A percentile compares a stretch with the other conserved stretches of the same genome.
Evolutionary conservation across 176 grass and related monocot genomes (phyloP).

Genomic region (Leersia perrieri): DNA sequence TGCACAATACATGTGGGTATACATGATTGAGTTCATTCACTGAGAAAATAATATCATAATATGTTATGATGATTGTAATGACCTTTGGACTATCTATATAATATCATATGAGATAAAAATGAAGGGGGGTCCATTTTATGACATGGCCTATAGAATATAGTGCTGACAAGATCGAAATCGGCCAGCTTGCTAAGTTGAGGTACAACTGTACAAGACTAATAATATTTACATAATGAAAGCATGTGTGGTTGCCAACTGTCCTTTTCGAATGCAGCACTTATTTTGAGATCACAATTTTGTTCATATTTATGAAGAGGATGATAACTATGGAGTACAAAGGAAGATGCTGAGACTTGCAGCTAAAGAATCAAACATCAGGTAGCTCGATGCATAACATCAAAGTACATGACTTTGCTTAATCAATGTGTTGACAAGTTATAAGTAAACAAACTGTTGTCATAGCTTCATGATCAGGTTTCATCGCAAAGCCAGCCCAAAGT

Average conservation of each 20-base stretch:
- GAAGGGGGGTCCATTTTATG: neutral
- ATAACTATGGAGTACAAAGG: neutral
- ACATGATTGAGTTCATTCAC: conserved; percentile 18
- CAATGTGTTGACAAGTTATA: conserved; percentile 31
- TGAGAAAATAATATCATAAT: neutral
- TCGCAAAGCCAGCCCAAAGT: conserved; percentile 94
- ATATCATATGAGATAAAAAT: neutral
- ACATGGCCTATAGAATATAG: neutral
- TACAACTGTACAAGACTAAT: neutral
- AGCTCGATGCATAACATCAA: neutral
- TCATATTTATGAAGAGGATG: conserved; percentile 12
- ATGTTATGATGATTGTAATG: neutral
- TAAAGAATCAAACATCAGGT: conserved; percentile 16
- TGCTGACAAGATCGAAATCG: neutral
- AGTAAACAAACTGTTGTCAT: conserved; percentile 81
- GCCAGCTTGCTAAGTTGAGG: neutral
- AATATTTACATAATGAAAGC: neutral
- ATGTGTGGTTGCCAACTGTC: neutral
- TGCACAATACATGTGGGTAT: conserved; percentile 25
- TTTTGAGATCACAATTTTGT: neutral
- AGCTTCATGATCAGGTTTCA: conserved; percentile 88
- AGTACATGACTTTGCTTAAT: neutral
- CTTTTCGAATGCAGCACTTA: neutral
- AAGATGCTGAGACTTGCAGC: neutral
- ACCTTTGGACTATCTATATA: conserved; percentile 9